Evolutionary conservation across 2,329 filamentous ascomycete genomes (phyloP), one percentile per base, ranked within the genome.

Genomic region (Scedosporium boydii): DNA sequence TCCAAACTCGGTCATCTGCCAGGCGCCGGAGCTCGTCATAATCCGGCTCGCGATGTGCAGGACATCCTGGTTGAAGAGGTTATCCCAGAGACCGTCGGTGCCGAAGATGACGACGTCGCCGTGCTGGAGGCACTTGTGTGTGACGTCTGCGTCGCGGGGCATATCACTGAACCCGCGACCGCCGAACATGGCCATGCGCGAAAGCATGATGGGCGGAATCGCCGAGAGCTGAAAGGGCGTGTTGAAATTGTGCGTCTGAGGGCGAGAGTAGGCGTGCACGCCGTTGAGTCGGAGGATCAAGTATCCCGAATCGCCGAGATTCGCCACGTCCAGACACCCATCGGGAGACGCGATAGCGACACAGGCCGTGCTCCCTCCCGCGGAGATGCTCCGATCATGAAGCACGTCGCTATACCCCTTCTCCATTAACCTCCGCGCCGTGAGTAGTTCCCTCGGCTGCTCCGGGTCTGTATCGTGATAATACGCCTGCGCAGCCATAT

Each of bases 191-290:
- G 87, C 85, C 69, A 92, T 88, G 69, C 95, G 90, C 23, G 86
- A 84, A 63, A 91, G 83, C 75, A 96, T 87, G 68, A 84, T 85
- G 3, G 88, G 84, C 0, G 95, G 93, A 6, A 97, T 87, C 61
- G 96, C 87, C 61, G 91, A 93, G 48, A 99, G 83, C 74, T 99
- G 95, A 71, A 90, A 99, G 0, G 95, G 95, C 0, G 95, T 98
- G 75, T 99, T 99, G 82, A 99, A 99, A 53, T 88, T 92, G 74
- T 99, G 95, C 0, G 92, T 97, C 75, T 99, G 95, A 26, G 91
- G 89, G 58, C 87, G 84, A 1, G 92, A 96, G 70, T 87, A 88
- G 62, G 88, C 84, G 73, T 95, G 88, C 38, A 99, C 90, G 14
- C 89, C 91, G 67, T 93, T 96, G 27, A 91, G 83, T 14, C 92